These are phyloP conservation scores for Acanthamoeba royreba DNA, from an alignment of 208 protist species.

Conservation along the genomic window DNA sequence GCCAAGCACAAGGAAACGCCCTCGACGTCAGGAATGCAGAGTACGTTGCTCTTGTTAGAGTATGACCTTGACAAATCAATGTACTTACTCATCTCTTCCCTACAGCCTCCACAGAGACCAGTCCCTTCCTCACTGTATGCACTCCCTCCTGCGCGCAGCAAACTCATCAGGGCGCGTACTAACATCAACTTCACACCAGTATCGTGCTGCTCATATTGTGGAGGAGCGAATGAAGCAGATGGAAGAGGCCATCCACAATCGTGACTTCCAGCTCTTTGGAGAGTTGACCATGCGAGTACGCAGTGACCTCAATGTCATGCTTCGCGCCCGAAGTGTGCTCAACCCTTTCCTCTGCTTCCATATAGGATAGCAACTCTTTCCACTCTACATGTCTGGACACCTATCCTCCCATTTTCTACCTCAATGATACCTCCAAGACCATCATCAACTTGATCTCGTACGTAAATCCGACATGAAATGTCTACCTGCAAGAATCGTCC, in stretches of 20 bases:
- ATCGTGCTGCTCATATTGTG: constrained; percentile 80
- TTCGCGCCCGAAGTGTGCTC: not conserved
- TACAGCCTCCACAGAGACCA: not conserved
- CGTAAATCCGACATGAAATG: not conserved
- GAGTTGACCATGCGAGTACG: constrained; percentile 81
- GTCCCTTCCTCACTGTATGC: constrained; percentile 84
- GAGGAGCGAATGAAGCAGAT: constrained; percentile 88
- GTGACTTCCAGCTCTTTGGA: constrained; percentile 94
- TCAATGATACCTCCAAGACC: constrained; percentile 94
- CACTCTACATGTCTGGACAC: constrained; percentile 97
- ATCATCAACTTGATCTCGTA: constrained; percentile 92
- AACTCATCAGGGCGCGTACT: not conserved
- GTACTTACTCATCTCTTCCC: not conserved
- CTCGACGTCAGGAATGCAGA: constrained; percentile 96
- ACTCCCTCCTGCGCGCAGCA: constrained; percentile 63
- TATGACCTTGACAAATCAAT: not conserved
- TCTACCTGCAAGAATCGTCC: not conserved
- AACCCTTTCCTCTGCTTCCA: not conserved
- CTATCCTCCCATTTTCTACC: constrained; percentile 96
- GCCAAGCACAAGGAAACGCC: constrained; percentile 92
- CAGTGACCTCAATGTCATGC: not conserved
- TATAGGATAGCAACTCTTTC: constrained; percentile 96
- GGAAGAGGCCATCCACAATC: constrained; percentile 86
- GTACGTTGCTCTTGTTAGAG: constrained; percentile 66
- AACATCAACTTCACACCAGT: not conserved